These are phyloP conservation scores for Cystobasidiaceae sp. DNA, from an alignment of 1,284 basidiomycete genomes.

Conservation along the genomic window DNA sequence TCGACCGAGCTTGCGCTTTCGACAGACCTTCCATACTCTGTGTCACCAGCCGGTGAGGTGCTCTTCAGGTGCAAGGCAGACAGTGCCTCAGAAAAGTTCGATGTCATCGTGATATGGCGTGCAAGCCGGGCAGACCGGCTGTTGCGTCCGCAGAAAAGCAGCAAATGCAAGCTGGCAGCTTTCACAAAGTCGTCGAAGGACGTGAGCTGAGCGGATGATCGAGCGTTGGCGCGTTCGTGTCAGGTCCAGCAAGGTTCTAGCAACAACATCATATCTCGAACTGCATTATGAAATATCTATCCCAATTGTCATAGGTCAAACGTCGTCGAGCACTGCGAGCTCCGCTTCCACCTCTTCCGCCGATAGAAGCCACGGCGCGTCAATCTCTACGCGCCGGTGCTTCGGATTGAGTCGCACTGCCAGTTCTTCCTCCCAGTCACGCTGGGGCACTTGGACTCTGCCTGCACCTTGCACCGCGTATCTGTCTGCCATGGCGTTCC, in stretches of 20 bases:
- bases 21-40: background rate
- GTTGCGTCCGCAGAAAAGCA: too few relatives aligned
- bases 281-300: too few relatives aligned
- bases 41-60: background rate
- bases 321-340: too few relatives aligned
- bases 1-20: conserved; percentile 30
- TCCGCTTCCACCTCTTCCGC: conserved; percentile 19
- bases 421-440: conserved; percentile 10
- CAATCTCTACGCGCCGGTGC: background rate
- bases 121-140: too few relatives aligned
- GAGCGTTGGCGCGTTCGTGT: too few relatives aligned
- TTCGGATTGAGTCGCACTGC: conserved; percentile 4
- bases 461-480: conserved; percentile 57
- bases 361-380: conserved; percentile 9
- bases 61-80: conserved; percentile 11
- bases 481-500: conserved; percentile 72
- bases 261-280: too few relatives aligned
- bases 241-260: too few relatives aligned
- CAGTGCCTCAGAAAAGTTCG: conserved; percentile 18
- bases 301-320: too few relatives aligned
- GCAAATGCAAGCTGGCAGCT: too few relatives aligned
- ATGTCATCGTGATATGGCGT: background rate
- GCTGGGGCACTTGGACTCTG: background rate
- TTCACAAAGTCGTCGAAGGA: too few relatives aligned
- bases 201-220: too few relatives aligned